Base-by-base conservation (phyloP, 352 stramenopile species). In the Phytopythium vexans region DNA sequence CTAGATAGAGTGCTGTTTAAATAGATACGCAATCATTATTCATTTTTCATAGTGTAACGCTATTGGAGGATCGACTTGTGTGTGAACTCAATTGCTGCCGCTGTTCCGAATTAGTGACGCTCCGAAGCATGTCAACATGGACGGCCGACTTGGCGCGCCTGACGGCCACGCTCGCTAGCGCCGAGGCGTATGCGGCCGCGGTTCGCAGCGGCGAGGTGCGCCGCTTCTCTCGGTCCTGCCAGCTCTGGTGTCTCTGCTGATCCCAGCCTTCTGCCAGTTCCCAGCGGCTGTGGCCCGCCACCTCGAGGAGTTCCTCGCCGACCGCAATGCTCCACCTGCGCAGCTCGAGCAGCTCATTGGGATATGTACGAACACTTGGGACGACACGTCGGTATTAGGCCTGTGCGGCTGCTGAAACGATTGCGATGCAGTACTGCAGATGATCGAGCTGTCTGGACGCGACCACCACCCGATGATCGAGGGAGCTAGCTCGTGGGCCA, bases 351-450 rank as follows among this genome's bases (percentile, higher is more conserved):
- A 74, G 38, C 32, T 79, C 27, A 8, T 32, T 9, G 51, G 60
- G 16, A 60, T 75, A 31, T 55, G 69, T 82, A 45, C 41, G 72
- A 72, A 42, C 41, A 15, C 41, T 15, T 27, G 0, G 21, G 21
- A 27, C 21, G 21, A 27, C 21, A 27, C 21, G 21, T 27, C 21
- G 21, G 21, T 27, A 43, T 16, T 4, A 10, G 31, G 45, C 34
- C 6, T 39, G 39, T 40, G 3, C 32, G n/a, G n/a, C 9, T 46
- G 5, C 32, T 11, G 34, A 33, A 34, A 62, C 16, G 27, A 6
- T 54, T 52, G 32, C 36, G 12, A 56, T 31, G 4, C 32, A 80
- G 72, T 82, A 48, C 46, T 79, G 54, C 69, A 79, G 54, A 73
- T 82, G 69, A 70, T 74, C 21, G 64, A 63, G 37, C 64, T 75